Base-by-base conservation (phyloP, 1,284 basidiomycete species). In the Puccinia novopanici region DNA sequence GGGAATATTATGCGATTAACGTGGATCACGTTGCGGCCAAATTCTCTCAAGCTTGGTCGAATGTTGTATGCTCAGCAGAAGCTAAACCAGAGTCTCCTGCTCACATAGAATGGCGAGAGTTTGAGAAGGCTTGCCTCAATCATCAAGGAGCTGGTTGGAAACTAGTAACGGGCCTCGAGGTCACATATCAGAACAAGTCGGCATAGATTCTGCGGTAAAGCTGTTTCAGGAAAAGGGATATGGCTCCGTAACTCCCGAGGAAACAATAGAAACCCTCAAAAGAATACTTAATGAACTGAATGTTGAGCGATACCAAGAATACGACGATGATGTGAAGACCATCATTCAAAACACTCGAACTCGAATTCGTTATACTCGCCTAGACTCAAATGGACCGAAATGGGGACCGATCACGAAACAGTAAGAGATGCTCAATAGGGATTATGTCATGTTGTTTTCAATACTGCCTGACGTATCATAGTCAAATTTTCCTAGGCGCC, bases 1-100 rank as follows among this genome's bases (percentile, higher is more conserved):
- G 94, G 93, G 91, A 97, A 84, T 98, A 91, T 87, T 98, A 98
- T 85, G 92, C 94, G 30, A 88, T 98, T 67, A 91, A 97, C 84
- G 88, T 90, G 8, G 87, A 88, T 59, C 86, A 84, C 0, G 85
- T 86, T 13, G 86, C 85, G 70, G 82, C 83, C 17, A 83, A 82
- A 13, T 87, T 88, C 68, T 83, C 83, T 10, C 81, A 82, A 0
- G 84, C 84, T 45, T 88, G 82, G 88, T 80, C 52, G 40, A 30
- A 40, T n/a, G 30, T 37, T 42, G 6, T 19, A 19, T 24, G 13
- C 52, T 52, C 30, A 12, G 40, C 30, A 40, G 42, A 80, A 52
- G 13, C 48, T 34, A 48, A 55, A 34, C 10, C 52, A 2, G 34
- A 59, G 9, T 27, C 19, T 27, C 15, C 17, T 27, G 54, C 65